Evolutionary conservation across 108 stramenopile genomes (phyloP), one percentile per base, ranked within the genome.

Genomic region (Licmophora abbreviata): DNA sequence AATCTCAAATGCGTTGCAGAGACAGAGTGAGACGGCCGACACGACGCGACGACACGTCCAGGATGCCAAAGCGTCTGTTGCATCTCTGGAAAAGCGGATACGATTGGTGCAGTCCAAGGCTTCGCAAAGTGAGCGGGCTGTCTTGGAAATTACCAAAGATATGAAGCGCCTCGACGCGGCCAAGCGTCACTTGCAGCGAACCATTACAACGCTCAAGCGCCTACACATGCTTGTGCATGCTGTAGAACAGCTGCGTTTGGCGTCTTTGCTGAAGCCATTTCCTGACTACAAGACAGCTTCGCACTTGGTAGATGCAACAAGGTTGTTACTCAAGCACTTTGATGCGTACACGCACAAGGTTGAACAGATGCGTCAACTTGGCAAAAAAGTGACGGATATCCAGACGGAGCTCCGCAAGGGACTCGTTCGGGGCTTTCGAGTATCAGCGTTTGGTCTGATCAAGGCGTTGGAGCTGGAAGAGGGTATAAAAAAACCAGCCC

Each of bases 211-310:
- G 0, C 59, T 99, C 26, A 97, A 97, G 52, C 62, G 92, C n/a
- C 65, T 99, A 59, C 98, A 99, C 70, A 97, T 99, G 98, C 61
- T 99, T 22, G 57, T 93, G 18, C 91, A 95, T 63, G 95, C 96
- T 14, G 93, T 97, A 18, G 87, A 90, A 44, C 91, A 94, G 49
- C 69, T 99, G 32, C 65, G 88, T n/a, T 44, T 61, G 56, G 70
- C 83, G 25, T 81, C 77, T 18, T 37, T 71, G 61, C 44, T 40
- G 37, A 51, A 66, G 14, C 79, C 80, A 12, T 65, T 78, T 33
- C 73, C 77, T 1, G 75, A 94, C 41, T 97, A 95, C 70, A 57
- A 69, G 17, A 84, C 78, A 38, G 92, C 93, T 8, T 81, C 93
- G 1, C 85, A 95, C 54, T 75, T 97, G 23, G 71, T 99, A 23